phyloP scores from a whole-genome alignment of 805 yeast species.

The Myxozyma neglecta region DNA sequence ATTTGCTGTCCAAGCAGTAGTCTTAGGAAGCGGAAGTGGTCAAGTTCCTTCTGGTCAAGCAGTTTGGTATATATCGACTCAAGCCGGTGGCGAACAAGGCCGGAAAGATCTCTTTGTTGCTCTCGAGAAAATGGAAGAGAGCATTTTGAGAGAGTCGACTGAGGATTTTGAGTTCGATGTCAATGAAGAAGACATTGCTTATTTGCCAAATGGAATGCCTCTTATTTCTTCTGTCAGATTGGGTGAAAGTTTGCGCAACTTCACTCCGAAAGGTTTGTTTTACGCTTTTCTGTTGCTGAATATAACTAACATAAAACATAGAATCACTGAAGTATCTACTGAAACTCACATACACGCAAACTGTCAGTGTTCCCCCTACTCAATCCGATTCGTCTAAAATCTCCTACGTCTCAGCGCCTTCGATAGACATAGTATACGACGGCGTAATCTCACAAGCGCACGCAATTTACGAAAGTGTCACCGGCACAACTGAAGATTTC shows the following conservation, averaged over 20 bases:
- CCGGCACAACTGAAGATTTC: conserved; percentile 93
- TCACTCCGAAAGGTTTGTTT: conserved; percentile 68
- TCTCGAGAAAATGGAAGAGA: conserved; percentile 70
- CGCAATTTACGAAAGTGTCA: conserved; percentile 69
- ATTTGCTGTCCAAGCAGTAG: conserved; percentile 79
- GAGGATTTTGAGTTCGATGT: conserved; percentile 57
- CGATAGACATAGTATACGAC: conserved; percentile 85
- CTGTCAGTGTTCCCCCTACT: conserved; percentile 19
- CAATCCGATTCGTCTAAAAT: conserved; percentile 37
- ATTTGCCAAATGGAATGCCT: conserved; percentile 61
- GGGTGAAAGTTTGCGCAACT: conserved; percentile 81
- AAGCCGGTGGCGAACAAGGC: conserved; percentile 65
- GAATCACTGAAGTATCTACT: conserved; percentile 29
- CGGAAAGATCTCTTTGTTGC: conserved; percentile 79
- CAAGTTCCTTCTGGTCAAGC: conserved; percentile 84
- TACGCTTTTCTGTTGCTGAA: background rate
- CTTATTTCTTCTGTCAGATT: conserved; percentile 76
- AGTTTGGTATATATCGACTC: conserved; percentile 85
- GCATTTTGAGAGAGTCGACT: conserved; percentile 76
- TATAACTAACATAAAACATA: background rate
- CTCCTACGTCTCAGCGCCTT: conserved; percentile 60
- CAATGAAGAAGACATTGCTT: conserved; percentile 55
- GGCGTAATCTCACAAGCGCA: conserved; percentile 84
- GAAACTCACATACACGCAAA: conserved; percentile 27
- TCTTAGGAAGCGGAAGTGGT: conserved; percentile 84